Evolutionary conservation across 2,329 filamentous ascomycete genomes (phyloP).

Genomic region (Fusarium sp.): DNA sequence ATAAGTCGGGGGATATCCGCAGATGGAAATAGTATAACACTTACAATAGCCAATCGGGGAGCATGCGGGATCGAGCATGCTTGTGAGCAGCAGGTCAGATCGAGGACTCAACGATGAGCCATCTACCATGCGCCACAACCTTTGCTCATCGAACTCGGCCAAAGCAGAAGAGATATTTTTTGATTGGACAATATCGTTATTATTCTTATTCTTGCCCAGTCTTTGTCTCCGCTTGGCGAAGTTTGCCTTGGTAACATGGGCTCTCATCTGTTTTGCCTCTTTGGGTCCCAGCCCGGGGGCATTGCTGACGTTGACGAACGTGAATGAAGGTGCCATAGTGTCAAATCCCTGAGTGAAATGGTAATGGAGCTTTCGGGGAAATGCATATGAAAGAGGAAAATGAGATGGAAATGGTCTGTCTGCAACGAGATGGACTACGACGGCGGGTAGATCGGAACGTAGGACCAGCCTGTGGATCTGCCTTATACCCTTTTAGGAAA

Average conservation of each 20-base stretch:
- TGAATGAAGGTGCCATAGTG: background rate
- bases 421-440: background rate
- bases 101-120: background rate
- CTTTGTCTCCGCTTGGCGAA: constrained; percentile 28
- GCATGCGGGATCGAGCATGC: background rate
- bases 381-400: constrained; percentile 2
- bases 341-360: rapidly evolving
- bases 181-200: rapidly evolving
- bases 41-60: constrained; percentile 13
- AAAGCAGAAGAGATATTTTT: too few relatives aligned
- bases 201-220: background rate
- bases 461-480: background rate
- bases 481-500: constrained; percentile 22
- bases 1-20: background rate
- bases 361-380: rapidly evolving
- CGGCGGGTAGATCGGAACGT: background rate
- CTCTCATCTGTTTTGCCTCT: constrained; percentile 21
- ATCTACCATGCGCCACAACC: background rate
- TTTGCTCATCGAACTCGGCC: rapidly evolving
- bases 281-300: constrained; percentile 12
- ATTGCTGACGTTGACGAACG: constrained; percentile 22
- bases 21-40: background rate
- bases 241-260: constrained; percentile 17
- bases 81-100: background rate
- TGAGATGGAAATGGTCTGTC: background rate